A percentile compares a stretch with the other conserved stretches of the same genome.
phyloP scores from a whole-genome alignment of 163 green algal species.

The Chlorella variabilis region DNA sequence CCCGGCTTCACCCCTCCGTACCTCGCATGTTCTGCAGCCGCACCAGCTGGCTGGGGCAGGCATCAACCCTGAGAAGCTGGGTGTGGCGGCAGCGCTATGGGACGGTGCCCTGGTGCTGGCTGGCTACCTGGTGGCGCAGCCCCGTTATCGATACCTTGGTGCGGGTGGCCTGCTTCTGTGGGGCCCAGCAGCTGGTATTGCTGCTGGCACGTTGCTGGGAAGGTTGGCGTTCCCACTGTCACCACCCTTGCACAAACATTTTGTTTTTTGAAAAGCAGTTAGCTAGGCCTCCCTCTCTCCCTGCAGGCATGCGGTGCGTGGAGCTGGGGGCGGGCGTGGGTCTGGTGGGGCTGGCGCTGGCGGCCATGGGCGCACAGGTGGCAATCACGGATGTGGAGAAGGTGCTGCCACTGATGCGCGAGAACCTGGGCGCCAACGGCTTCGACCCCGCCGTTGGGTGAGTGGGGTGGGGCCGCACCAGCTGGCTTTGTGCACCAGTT shows the following conservation, averaged over 20 bases:
- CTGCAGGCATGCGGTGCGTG: conserved; percentile 60
- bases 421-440: conserved; percentile 72
- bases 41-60: conserved; percentile 27
- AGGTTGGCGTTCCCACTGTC: no score
- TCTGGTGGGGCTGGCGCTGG: conserved; percentile 70
- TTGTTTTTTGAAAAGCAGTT: no score
- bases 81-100: conserved; percentile 79
- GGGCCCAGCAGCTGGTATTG: no score
- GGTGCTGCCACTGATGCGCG: conserved; percentile 64
- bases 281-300: not conserved
- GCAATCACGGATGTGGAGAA: conserved; percentile 59
- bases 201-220: no score
- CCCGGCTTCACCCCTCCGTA: no score
- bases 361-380: conserved; percentile 66
- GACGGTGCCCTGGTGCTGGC: conserved; percentile 81
- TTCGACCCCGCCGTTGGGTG: conserved; percentile 35
- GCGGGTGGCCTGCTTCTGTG: not conserved
- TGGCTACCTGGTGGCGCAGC: conserved; percentile 59
- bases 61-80: conserved; percentile 66
- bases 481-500: not conserved
- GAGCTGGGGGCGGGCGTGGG: conserved; percentile 84
- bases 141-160: conserved; percentile 18
- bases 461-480: not conserved
- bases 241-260: not conserved
- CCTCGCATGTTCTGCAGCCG: conserved; percentile 1